Evolutionary conservation across 306 rosid species (phyloP), one percentile per base, ranked within the genome.

Genomic region (Mucuna pruriens): DNA sequence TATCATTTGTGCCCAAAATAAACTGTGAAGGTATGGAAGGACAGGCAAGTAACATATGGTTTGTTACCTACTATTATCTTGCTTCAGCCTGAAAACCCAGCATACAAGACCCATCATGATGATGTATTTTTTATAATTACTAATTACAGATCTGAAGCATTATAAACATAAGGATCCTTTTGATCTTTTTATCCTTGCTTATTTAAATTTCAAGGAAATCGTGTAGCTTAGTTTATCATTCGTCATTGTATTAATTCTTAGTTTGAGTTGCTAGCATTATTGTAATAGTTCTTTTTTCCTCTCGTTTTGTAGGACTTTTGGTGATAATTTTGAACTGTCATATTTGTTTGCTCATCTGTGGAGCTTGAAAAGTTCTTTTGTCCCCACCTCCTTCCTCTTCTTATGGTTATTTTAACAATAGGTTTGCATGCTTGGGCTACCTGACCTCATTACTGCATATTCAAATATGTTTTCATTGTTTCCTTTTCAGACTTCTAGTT

Each of bases 181-280:
- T 46, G 19, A 36, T 39, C 7, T n/a, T 69, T 57, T 44, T 70
- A 62, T 71, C 16, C 38, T 36, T 64, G 10, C 71, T 55, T 44
- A 36, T 55, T 65, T 66, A 19, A 33, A 42, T 63, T 34, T 55
- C 38, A 20, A 55, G 76, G 55, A 42, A 52, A 55, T 83, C 44
- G 45, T 49, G 48, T 42, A 29, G 36, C 29, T n/a, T 83, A 71
- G 25, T 49, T 71, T 23, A 63, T 64, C 23, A 39, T 62, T 71
- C 54, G 40, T 78, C 44, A 63, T 22, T 62, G 44, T 64, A 74
- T 20, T 54, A 5, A 23, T 65, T 72, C 57, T 51, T 52, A 25
- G 52, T 71, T 83, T 66, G 15, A 34, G 77, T 73, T 76, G 65
- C 57, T 60, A 64, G 46, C 66, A 63, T 26, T 62, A 57, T 58